phyloP scores from a whole-genome alignment of 257 asterid species.

The Primulina tabacum region DNA sequence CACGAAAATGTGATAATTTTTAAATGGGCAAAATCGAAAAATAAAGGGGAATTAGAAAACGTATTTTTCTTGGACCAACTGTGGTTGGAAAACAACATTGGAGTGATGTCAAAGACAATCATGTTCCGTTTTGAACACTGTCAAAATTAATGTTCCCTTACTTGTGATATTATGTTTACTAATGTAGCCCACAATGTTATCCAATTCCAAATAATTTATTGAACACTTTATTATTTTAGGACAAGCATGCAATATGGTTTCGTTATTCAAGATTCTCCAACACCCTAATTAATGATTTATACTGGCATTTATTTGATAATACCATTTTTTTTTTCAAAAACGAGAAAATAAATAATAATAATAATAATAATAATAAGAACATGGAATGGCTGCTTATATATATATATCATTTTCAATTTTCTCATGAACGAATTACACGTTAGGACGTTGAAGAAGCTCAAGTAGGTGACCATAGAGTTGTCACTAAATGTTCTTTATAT shows the following conservation, averaged over 20 bases:
- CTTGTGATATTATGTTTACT: no score
- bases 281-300: no score
- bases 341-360: no score
- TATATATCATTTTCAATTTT: neutral
- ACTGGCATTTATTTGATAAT: no score
- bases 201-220: neutral
- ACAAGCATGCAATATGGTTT: no score
- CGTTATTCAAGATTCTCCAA: no score
- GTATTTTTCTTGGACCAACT: conserved; percentile 13
- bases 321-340: no score
- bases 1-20: neutral
- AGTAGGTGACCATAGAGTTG: conserved; percentile 32
- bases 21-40: neutral
- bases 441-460: conserved; percentile 17
- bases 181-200: neutral
- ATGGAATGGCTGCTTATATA: neutral
- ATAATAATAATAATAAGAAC: no score
- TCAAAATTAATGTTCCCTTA: neutral
- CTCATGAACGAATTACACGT: conserved; percentile 1
- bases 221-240: no score
- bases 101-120: conserved; percentile 40
- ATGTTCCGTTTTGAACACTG: conserved; percentile 11
- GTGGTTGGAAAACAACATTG: conserved; percentile 34
- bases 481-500: conserved; percentile 5
- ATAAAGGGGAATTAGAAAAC: neutral